Evolutionary conservation across 1,284 basidiomycete genomes (phyloP).

Genomic region (Athelia psychrophila): DNA sequence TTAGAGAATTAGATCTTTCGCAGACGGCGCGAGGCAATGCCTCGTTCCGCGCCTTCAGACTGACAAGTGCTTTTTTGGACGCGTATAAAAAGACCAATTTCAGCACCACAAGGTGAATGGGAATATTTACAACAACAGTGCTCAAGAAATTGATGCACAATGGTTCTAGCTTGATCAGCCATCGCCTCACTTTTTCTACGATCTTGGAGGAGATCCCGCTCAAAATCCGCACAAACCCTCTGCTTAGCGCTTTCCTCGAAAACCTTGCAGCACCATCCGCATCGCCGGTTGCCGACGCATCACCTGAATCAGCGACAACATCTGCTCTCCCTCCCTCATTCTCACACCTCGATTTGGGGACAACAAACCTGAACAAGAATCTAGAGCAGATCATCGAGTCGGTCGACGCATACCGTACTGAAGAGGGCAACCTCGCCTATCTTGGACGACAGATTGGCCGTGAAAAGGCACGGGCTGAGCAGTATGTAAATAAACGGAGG

Average conservation of each 20-base stretch:
- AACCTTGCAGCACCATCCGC: conserved; percentile 51
- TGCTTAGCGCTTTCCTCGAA: conserved; percentile 84
- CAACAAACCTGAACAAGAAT: conserved; percentile 58
- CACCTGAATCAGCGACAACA: conserved; percentile 34
- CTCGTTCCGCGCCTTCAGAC: conserved; percentile 88
- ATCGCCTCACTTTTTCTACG: conserved; percentile 86
- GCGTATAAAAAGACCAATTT: conserved; percentile 89
- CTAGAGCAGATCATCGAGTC: conserved; percentile 84
- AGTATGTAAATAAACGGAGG: conserved; percentile 78
- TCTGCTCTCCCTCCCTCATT: conserved; percentile 53
- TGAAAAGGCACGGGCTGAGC: conserved; percentile 84
- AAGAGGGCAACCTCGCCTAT: conserved; percentile 94
- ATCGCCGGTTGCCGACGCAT: conserved; percentile 31
- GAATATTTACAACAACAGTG: conserved; percentile 13
- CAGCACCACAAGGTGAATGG: conserved; percentile 73
- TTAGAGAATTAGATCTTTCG: conserved; percentile 51
- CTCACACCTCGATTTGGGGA: conserved; percentile 60
- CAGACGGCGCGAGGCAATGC: conserved; percentile 84
- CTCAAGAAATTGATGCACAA: conserved; percentile 10
- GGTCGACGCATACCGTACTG: conserved; percentile 84
- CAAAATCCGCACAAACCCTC: conserved; percentile 83
- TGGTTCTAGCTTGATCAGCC: conserved; percentile 69
- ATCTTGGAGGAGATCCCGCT: conserved; percentile 92
- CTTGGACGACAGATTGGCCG: conserved; percentile 88
- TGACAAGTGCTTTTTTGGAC: conserved; percentile 82